phyloP scores from a whole-genome alignment of 345 rosid genomes.

The Sonneratia caseolaris region DNA sequence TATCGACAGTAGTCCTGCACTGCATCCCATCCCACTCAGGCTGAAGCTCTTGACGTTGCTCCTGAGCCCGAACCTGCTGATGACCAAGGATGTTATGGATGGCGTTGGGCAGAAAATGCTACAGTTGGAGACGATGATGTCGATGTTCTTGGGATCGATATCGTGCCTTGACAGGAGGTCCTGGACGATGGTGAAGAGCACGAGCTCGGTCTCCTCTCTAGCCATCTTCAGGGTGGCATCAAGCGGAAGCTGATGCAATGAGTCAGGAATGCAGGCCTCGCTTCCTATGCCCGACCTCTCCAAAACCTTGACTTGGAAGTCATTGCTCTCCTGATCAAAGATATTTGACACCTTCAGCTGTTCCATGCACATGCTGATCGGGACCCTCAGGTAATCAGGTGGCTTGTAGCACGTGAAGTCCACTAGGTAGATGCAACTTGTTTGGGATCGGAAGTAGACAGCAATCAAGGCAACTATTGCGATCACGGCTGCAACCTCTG shows the following conservation, averaged over 20 bases:
- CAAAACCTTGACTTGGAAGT: constrained; percentile 34
- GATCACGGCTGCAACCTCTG: neutral
- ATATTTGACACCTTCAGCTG: constrained; percentile 14
- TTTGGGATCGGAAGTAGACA: constrained; percentile 11
- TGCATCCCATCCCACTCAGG: constrained; percentile 41
- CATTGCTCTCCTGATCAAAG: constrained; percentile 25
- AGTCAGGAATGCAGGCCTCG: constrained; percentile 34
- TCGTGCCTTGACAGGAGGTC: constrained; percentile 41
- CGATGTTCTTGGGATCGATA: constrained; percentile 40
- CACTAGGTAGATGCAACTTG: constrained; percentile 35
- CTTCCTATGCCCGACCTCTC: constrained; percentile 44
- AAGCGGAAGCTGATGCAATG: constrained; percentile 36
- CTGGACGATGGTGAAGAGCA: constrained; percentile 33
- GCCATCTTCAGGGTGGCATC: constrained; percentile 16
- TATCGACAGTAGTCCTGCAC: constrained; percentile 23
- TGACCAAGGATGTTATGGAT: constrained; percentile 40
- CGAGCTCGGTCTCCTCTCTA: constrained; percentile 33
- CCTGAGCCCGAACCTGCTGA: constrained; percentile 23
- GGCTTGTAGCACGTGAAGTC: constrained; percentile 51
- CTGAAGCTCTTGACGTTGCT: constrained; percentile 22
- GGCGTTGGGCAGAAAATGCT: constrained; percentile 68
- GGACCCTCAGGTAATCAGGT: constrained; percentile 27
- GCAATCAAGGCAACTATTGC: neutral
- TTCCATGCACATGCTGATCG: constrained; percentile 28
- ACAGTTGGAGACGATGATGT: constrained; percentile 58